These are phyloP conservation scores for Colletotrichum viniferum DNA, from an alignment of 2,329 filamentous ascomycete genomes.

Conservation along the genomic window DNA sequence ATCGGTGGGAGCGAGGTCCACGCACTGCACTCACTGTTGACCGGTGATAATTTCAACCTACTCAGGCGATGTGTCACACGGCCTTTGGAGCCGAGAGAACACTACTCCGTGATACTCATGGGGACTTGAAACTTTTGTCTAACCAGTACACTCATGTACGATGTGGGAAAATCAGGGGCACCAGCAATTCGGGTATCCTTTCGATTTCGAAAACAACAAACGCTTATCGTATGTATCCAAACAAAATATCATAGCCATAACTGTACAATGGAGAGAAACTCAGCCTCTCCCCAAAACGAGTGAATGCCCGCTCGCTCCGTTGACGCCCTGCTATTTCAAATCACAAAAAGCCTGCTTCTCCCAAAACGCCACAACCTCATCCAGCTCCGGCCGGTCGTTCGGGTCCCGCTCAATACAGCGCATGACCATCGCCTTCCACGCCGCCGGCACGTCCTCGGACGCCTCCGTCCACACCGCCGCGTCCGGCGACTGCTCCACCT, in stretches of 20 bases:
- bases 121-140: accelerated
- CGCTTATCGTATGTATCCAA: not conserved
- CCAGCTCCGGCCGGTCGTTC: conserved; percentile 14
- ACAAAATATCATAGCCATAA: not conserved
- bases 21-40: accelerated
- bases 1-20: not conserved
- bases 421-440: conserved; percentile 14
- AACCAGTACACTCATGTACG: not conserved
- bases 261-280: not conserved
- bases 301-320: not conserved
- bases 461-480: not conserved
- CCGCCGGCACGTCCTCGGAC: conserved; percentile 10
- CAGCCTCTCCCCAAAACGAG: not conserved
- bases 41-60: not conserved
- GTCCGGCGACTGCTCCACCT: conserved; percentile 18
- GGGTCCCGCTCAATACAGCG: conserved; percentile 19
- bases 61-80: not conserved
- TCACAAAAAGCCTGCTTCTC: not conserved
- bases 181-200: no score
- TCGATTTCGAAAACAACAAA: not conserved
- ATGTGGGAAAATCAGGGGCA: no score
- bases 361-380: conserved; percentile 21
- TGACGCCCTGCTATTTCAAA: not conserved
- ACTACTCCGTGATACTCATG: no score
- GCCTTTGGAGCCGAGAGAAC: not conserved